Evolutionary conservation across 169 alveolate species (phyloP).

Genomic region (Gregarina niphandrodes): DNA sequence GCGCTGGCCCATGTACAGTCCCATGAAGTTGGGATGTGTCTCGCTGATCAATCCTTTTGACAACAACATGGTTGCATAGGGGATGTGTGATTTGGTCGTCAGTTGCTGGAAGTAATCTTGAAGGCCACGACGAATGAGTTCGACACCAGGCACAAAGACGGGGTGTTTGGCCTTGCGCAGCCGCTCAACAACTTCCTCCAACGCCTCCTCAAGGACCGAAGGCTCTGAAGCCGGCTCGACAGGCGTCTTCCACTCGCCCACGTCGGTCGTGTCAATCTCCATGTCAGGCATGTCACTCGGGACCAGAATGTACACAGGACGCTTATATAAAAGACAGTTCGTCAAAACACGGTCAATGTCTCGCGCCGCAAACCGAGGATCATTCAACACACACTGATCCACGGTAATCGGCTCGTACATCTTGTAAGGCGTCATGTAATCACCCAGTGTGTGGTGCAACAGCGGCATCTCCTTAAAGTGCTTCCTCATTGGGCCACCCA

Average conservation of each 20-base stretch:
- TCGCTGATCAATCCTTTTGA: slow-evolving; percentile 18
- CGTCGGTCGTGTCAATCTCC: slow-evolving; percentile 5
- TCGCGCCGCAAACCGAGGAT: slow-evolving; percentile 13
- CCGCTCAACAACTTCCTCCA: slow-evolving; percentile 3
- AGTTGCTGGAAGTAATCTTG: slow-evolving; percentile 9
- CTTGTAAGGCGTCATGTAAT: slow-evolving; percentile 11
- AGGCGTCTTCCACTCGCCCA: background rate
- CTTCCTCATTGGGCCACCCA: slow-evolving; percentile 18
- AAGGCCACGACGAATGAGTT: slow-evolving; percentile 4
- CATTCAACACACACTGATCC: slow-evolving; percentile 8
- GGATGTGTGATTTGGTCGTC: slow-evolving; percentile 16
- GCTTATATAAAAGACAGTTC: slow-evolving; percentile 10
- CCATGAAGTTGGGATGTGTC: slow-evolving; percentile 24
- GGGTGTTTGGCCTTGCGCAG: slow-evolving; percentile 15
- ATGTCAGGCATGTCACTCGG: slow-evolving; percentile 20
- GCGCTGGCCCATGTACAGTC: slow-evolving; percentile 22
- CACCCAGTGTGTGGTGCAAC: slow-evolving; percentile 28
- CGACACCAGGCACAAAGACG: slow-evolving; percentile 19
- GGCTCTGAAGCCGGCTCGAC: slow-evolving; percentile 2
- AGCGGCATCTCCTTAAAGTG: slow-evolving; percentile 15
- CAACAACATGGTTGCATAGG: slow-evolving; percentile 26
- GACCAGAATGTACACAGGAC: slow-evolving; percentile 23
- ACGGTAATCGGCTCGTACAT: slow-evolving; percentile 20
- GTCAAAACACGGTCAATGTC: slow-evolving; percentile 12
- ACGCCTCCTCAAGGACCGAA: slow-evolving; percentile 7